Percentiles rank a stretch among this genome's conserved stretches.
Conservation (phyloP, 495 filamentous ascomycete species). For the Hypoxylon perforatum region DNA sequence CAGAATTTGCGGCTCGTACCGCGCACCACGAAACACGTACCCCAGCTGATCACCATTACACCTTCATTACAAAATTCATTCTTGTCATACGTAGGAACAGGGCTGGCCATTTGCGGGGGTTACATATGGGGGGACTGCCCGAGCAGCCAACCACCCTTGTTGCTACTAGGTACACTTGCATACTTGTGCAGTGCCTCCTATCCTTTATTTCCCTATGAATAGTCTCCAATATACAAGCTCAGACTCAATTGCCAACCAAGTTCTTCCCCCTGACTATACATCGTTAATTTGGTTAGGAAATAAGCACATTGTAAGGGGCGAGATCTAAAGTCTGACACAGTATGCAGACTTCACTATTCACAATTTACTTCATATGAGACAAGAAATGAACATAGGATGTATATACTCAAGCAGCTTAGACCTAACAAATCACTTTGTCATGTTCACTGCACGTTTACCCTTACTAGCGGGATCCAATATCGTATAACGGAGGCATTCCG, state of each 20-base stretch:
- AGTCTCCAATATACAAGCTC: not conserved
- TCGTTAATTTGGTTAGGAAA: not conserved
- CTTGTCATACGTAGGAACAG: conserved; percentile 9
- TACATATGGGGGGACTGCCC: conserved; percentile 1
- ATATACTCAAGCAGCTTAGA: not conserved
- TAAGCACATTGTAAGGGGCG: not conserved
- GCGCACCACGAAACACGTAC: not conserved
- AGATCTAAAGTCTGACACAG: no score
- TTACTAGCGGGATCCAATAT: conserved; percentile 9
- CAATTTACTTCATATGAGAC: no score
- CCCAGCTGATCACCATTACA: conserved; percentile 7
- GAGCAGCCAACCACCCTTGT: conserved; percentile 4
- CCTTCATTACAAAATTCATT: conserved; percentile 16
- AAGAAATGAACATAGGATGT: no score
- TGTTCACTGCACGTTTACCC: conserved; percentile 2
- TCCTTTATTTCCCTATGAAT: not conserved
- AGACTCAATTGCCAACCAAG: not conserved
- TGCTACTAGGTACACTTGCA: conserved; percentile 11
- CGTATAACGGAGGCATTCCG: not conserved
- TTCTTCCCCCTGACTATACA: not conserved
- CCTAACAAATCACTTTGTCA: not conserved
- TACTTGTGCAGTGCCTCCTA: not conserved
- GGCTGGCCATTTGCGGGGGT: conserved; percentile 22
- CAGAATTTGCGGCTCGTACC: conserved; percentile 26
- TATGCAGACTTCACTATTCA: no score